phyloP scores from a whole-genome alignment of 345 rosid species.

The Gossypium stocksii region DNA sequence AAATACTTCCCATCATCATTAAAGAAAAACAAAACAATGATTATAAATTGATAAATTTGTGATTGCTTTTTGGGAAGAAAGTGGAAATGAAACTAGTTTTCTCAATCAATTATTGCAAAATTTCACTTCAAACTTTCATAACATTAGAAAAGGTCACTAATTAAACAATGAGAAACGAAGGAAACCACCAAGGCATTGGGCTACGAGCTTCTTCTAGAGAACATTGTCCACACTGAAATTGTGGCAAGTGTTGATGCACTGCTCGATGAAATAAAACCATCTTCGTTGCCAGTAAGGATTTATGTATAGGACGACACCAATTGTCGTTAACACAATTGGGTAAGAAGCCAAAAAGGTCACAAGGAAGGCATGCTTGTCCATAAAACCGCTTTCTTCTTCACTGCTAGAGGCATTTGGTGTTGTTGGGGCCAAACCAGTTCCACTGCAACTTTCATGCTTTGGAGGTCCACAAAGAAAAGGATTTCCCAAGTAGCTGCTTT shows the following conservation, averaged over 20 bases:
- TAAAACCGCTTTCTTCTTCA: background rate
- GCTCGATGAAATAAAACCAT: conserved; percentile 12
- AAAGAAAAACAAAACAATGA: background rate
- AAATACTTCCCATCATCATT: background rate
- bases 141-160: background rate
- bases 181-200: background rate
- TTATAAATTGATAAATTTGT: background rate
- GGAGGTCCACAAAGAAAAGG: conserved; percentile 1
- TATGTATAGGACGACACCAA: background rate
- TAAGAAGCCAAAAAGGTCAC: background rate
- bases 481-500: conserved; percentile 7
- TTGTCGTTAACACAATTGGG: background rate
- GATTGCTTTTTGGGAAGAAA: background rate
- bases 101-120: background rate
- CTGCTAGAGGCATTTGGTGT: background rate
- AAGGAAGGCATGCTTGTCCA: background rate
- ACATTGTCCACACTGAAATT: background rate
- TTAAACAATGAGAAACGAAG: background rate
- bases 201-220: background rate
- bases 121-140: background rate
- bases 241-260: background rate
- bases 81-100: too few relatives aligned
- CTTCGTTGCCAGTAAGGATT: background rate
- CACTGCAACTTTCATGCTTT: background rate
- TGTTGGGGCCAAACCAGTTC: background rate